Percentiles rank a stretch among this genome's conserved stretches.
These are phyloP conservation scores for Herpetomonas samuelpessoai DNA, from an alignment of 208 protist genomes.

Conservation along the genomic window DNA sequence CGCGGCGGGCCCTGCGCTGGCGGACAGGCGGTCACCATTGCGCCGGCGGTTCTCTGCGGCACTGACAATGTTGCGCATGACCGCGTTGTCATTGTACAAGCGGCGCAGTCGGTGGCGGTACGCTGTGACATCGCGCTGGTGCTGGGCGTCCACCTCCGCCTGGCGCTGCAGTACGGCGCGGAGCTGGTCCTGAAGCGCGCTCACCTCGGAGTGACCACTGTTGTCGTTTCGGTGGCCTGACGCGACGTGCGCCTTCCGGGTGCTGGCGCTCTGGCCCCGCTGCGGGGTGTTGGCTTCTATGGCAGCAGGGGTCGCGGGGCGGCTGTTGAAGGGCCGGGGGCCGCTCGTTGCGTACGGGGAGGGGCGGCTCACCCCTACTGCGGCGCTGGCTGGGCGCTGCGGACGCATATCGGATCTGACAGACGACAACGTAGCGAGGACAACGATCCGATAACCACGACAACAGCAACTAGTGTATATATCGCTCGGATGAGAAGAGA, in stretches of 20 bases:
- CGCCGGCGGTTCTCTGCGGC: conserved; percentile 27
- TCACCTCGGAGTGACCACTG: conserved; percentile 23
- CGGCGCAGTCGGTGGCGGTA: conserved; percentile 48
- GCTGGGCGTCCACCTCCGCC: conserved; percentile 28
- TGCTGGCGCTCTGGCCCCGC: too few relatives aligned
- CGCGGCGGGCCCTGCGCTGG: conserved; percentile 7
- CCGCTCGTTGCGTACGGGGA: not conserved
- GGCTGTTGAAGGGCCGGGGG: not conserved
- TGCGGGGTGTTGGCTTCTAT: too few relatives aligned
- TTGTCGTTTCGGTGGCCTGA: conserved; percentile 5
- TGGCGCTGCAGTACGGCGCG: conserved; percentile 29
- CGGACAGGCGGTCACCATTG: conserved; percentile 5
- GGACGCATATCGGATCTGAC: too few relatives aligned
- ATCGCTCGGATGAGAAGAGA: too few relatives aligned
- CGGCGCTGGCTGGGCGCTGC: not conserved
- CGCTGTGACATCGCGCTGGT: conserved; percentile 26
- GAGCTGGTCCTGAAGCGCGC: conserved; percentile 47
- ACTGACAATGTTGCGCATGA: conserved; percentile 53
- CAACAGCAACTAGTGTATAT: too few relatives aligned
- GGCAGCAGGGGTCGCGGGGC: not conserved
- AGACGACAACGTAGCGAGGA: too few relatives aligned
- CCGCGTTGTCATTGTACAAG: conserved; percentile 60
- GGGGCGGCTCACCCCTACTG: too few relatives aligned
- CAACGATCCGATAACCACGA: too few relatives aligned
- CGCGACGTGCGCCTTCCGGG: too few relatives aligned